Evolutionary conservation across 2,329 filamentous ascomycete genomes (phyloP).

Genomic region (Clarireedia paspali): DNA sequence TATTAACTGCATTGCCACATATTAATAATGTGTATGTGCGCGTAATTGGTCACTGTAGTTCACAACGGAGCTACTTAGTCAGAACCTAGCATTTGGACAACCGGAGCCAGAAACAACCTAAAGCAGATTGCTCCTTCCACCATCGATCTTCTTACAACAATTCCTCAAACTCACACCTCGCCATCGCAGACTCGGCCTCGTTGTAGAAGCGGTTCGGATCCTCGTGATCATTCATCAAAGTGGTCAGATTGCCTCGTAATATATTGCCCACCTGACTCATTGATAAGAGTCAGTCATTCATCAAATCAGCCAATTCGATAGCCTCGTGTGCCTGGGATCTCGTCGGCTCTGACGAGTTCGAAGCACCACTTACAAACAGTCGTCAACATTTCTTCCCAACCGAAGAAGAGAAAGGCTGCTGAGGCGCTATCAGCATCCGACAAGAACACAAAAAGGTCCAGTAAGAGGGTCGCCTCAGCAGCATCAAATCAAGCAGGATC

Average conservation of each 20-base stretch:
- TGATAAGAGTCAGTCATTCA: background rate
- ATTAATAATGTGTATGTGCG: no score
- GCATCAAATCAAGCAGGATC: constrained; percentile 19
- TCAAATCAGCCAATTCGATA: constrained; percentile 8
- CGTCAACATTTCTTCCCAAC: constrained; percentile 45
- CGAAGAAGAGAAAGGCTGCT: constrained; percentile 45
- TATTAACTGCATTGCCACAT: no score
- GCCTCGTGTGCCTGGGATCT: constrained; percentile 26
- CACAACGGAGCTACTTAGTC: no score
- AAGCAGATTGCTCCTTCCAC: no score
- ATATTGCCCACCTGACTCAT: constrained; percentile 1
- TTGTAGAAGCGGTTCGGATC: background rate
- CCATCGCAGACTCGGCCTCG: no score
- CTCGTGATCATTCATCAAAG: background rate
- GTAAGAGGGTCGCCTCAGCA: constrained; percentile 31
- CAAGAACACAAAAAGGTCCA: constrained; percentile 28
- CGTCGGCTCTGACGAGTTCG: constrained; percentile 22
- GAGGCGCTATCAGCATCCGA: constrained; percentile 33
- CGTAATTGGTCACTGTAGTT: no score
- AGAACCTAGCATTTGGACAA: no score
- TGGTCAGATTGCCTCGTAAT: background rate
- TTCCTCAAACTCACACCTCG: no score
- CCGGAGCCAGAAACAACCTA: no score
- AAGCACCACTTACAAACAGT: constrained; percentile 16
- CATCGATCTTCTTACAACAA: no score